A percentile compares a stretch with the other conserved stretches of the same genome.
These are phyloP conservation scores for Arachis hypogaea DNA, from an alignment of 306 rosid species.

Conservation along the genomic window DNA sequence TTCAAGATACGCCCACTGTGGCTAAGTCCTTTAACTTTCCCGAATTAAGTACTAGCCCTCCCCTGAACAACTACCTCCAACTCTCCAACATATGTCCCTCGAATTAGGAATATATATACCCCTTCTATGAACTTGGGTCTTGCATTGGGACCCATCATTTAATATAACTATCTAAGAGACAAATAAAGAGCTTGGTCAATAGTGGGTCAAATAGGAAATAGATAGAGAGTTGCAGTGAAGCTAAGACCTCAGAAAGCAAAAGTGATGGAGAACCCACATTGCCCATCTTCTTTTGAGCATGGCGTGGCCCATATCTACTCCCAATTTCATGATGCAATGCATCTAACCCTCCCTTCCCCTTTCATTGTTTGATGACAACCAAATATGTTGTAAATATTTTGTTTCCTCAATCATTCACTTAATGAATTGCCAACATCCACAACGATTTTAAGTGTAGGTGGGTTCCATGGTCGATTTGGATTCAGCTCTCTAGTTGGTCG, in stretches of 20 bases:
- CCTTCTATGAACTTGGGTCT: slow-evolving; percentile 41
- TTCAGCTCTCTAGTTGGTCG: slow-evolving; percentile 31
- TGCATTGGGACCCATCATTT: neutral
- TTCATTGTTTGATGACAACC: slow-evolving; percentile 35
- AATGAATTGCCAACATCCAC: slow-evolving; percentile 68
- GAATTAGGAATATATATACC: slow-evolving; percentile 33
- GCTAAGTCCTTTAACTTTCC: slow-evolving; percentile 67
- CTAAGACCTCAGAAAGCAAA: slow-evolving; percentile 15
- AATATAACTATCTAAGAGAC: slow-evolving; percentile 45
- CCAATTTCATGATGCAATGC: slow-evolving; percentile 64
- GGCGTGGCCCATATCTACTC: slow-evolving; percentile 52
- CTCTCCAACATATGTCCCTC: slow-evolving; percentile 38
- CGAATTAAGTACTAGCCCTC: slow-evolving; percentile 30
- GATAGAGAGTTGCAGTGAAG: slow-evolving; percentile 43
- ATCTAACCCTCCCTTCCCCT: slow-evolving; percentile 53
- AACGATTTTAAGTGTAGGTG: slow-evolving; percentile 49
- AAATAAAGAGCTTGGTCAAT: slow-evolving; percentile 54
- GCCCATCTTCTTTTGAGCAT: slow-evolving; percentile 50
- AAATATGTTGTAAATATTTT: slow-evolving; percentile 26
- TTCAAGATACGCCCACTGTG: slow-evolving; percentile 21
- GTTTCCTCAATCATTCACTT: slow-evolving; percentile 58
- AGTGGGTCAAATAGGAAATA: slow-evolving; percentile 55
- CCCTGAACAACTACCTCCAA: slow-evolving; percentile 33
- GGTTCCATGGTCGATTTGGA: slow-evolving; percentile 42
- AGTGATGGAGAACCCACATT: slow-evolving; percentile 54